Conservation (phyloP, 371 early-diverging fungal genomes). For the Fennellomyces sp. region DNA sequence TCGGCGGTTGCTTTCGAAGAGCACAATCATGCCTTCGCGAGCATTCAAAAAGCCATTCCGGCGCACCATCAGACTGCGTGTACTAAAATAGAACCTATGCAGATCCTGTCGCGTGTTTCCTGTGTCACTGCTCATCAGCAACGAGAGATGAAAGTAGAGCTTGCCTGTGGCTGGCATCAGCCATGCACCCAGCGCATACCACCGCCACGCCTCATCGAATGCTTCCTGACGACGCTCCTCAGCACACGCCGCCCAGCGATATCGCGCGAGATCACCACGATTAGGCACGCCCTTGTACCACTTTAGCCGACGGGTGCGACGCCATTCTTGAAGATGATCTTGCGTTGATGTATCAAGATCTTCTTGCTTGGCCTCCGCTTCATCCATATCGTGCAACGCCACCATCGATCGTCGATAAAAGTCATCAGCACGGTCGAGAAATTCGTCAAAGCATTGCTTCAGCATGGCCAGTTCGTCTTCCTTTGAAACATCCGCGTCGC, state of each 20-base stretch:
- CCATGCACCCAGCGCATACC: conserved; percentile 59
- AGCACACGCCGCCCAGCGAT: conserved; percentile 49
- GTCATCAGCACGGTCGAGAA: conserved; percentile 39
- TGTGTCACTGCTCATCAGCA: conserved; percentile 18
- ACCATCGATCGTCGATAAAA: conserved; percentile 47
- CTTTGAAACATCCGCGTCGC: conserved; percentile 13
- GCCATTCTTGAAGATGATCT: conserved; percentile 31
- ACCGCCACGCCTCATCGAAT: conserved; percentile 50
- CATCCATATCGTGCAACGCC: conserved; percentile 37
- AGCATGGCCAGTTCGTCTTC: conserved; percentile 10
- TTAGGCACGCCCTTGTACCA: conserved; percentile 61
- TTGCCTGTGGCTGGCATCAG: conserved; percentile 63
- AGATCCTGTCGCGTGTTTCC: conserved; percentile 19
- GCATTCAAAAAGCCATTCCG: conserved; percentile 50
- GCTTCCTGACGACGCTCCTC: conserved; percentile 19
- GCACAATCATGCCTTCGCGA: conserved; percentile 41
- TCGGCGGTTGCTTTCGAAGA: conserved; percentile 49
- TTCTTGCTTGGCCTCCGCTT: background rate
- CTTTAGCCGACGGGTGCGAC: conserved; percentile 34
- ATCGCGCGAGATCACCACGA: conserved; percentile 65
- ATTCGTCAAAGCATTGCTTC: conserved; percentile 22
- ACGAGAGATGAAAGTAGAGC: conserved; percentile 43
- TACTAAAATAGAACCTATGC: conserved; percentile 46
- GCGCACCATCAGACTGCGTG: conserved; percentile 50
- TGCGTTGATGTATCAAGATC: conserved; percentile 17